phyloP scores from a whole-genome alignment of 164 flowering plant species.

The Protea cynaroides region DNA sequence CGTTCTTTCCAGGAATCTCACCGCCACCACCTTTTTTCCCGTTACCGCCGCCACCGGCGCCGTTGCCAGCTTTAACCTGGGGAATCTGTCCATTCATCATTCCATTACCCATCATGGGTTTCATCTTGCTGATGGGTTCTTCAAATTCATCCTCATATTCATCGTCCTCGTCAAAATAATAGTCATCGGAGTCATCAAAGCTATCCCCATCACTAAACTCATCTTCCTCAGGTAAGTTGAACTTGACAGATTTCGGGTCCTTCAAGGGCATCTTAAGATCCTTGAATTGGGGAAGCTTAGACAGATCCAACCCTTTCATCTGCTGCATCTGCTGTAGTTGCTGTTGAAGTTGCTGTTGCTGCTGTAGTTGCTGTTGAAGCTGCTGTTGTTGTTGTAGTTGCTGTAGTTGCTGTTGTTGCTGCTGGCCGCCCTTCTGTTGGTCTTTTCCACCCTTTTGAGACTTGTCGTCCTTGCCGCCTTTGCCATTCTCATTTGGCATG shows the following conservation, averaged over 20 bases:
- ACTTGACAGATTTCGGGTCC: slow-evolving; percentile 54
- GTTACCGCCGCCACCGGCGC: slow-evolving; percentile 24
- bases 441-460: slow-evolving; percentile 42
- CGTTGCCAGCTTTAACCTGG: slow-evolving; percentile 1
- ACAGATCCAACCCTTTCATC: slow-evolving; percentile 63
- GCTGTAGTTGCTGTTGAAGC: slow-evolving; percentile 28
- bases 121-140: slow-evolving; percentile 37
- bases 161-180: slow-evolving; percentile 38
- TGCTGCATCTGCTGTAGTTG: slow-evolving; percentile 18
- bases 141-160: slow-evolving; percentile 34
- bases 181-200: slow-evolving; percentile 33
- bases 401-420: slow-evolving; percentile 18
- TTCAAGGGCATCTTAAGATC: slow-evolving; percentile 39
- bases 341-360: slow-evolving; percentile 11
- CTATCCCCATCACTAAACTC: slow-evolving; percentile 36
- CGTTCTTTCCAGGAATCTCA: slow-evolving; percentile 16
- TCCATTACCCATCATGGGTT: slow-evolving; percentile 27
- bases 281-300: slow-evolving; percentile 50
- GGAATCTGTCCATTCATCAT: background rate
- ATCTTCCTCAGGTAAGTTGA: slow-evolving; percentile 52
- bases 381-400: slow-evolving; percentile 13
- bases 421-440: slow-evolving; percentile 31
- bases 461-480: slow-evolving; percentile 37
- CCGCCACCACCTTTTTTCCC: slow-evolving; percentile 17
- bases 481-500: slow-evolving; percentile 56